Evolutionary conservation across 2,329 filamentous ascomycete genomes (phyloP), one percentile per base, ranked within the genome.

Genomic region (Scytalidium sp.): DNA sequence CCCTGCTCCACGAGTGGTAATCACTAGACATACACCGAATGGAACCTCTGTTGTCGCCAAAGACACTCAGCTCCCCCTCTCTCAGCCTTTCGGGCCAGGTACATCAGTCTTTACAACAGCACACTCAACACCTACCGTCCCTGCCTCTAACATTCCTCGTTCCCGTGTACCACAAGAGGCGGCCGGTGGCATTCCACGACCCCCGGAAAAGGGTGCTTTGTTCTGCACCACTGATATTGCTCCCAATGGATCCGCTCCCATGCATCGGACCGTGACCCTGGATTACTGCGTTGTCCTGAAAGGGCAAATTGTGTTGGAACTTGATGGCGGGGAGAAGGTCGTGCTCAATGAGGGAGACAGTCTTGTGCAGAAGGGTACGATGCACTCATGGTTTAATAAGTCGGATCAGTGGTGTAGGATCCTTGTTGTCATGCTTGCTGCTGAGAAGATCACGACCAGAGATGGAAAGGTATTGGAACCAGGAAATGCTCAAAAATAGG

Each of bases 321-420:
- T 75, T 1, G 72, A 74, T 48, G 57, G 61, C 1, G 70, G 70
- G 3, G 67, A 69, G 44, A 70, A 71, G 58, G 71, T 61, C 52
- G 63, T 59, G 3, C 21, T 74, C 2, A 52, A 51, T 22, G 56
- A 59, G 2, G 71, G 71, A 10, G 71, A 75, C 41, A 55, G 68
- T n/a, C 59, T 73, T 27, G 61, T 75, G 0, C 68, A 74, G 57
- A 61, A 69, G 39, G 74, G 74, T 0, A 66, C 64, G 10, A 74
- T 70, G 45, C 74, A 78, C 52, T 54, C 60, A n/a, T 77, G 73
- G 70, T 57, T 65, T 15, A 76, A 77, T 50, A 62, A 66, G 15
- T 64, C 64, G 0, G 53, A 62, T 2, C 64, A 68, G 42, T 52
- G 64, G 15, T 74, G 70, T 44, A 61, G 68, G 20, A 61, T 75